Percentiles rank a stretch among this genome's conserved stretches.
These are phyloP conservation scores for Paradendryphiella salina DNA, from an alignment of 2,329 filamentous ascomycete genomes.

Conservation along the genomic window DNA sequence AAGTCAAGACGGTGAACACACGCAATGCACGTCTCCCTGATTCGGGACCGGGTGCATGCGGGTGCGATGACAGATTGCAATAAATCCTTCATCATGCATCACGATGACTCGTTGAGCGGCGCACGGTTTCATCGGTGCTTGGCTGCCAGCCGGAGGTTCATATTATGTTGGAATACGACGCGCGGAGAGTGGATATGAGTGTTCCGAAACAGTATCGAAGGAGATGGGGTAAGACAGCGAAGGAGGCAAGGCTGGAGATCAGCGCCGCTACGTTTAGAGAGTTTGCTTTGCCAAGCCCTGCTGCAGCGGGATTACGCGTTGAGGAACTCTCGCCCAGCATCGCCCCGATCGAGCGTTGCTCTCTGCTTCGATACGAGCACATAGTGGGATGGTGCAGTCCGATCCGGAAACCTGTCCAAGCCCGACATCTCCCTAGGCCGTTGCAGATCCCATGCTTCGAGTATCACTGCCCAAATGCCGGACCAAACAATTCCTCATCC, in stretches of 20 bases:
- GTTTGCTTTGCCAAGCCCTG: slow-evolving; percentile 12
- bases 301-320: slow-evolving; percentile 10
- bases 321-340: slow-evolving; percentile 3
- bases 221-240: slow-evolving; percentile 2
- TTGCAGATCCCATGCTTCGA: slow-evolving; percentile 16
- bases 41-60: background rate
- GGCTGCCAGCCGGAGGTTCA: background rate
- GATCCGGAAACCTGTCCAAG: slow-evolving; percentile 8
- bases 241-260: slow-evolving; percentile 11
- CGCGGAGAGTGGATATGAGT: slow-evolving; percentile 4
- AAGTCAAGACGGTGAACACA: background rate
- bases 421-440: slow-evolving; percentile 13
- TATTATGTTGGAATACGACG: slow-evolving; percentile 1
- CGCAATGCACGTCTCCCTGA: background rate
- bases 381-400: slow-evolving; percentile 4
- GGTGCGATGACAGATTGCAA: slow-evolving; percentile 6
- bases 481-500: slow-evolving; percentile 6
- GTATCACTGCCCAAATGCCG: slow-evolving; percentile 6
- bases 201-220: slow-evolving; percentile 6
- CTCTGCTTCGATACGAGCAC: slow-evolving; percentile 15
- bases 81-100: slow-evolving; percentile 2
- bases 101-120: slow-evolving; percentile 3
- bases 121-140: background rate
- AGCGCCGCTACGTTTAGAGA: slow-evolving; percentile 11
- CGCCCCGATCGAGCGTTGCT: slow-evolving; percentile 2